These are phyloP conservation scores for Pouteria campechiana DNA, from an alignment of 179 eudicot genomes.

Conservation along the genomic window DNA sequence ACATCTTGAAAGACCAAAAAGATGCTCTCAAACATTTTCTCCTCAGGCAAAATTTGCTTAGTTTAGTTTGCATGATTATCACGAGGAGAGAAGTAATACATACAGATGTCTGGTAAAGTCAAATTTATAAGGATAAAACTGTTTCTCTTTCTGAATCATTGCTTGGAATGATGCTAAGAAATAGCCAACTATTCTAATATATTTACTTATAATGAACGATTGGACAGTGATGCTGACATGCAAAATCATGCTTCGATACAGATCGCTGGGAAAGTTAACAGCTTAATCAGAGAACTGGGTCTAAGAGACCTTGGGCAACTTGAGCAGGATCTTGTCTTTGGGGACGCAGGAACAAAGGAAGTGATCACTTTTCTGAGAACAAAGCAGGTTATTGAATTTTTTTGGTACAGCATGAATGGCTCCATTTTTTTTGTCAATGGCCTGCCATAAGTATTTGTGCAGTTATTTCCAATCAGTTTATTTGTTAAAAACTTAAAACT, in stretches of 20 bases:
- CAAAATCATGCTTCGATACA: slow-evolving; percentile 13
- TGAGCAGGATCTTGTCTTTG: slow-evolving; percentile 97
- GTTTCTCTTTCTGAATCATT: too few relatives aligned
- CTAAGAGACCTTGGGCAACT: slow-evolving; percentile 90
- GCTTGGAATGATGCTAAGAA: too few relatives aligned
- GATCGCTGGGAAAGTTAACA: slow-evolving; percentile 90
- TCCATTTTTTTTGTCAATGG: neutral
- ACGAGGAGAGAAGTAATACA: too few relatives aligned
- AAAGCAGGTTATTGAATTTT: slow-evolving; percentile 36
- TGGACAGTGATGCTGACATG: neutral
- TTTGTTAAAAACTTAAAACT: neutral
- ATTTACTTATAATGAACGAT: too few relatives aligned
- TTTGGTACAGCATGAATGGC: neutral
- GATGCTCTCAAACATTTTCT: too few relatives aligned
- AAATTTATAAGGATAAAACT: too few relatives aligned
- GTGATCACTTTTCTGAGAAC: slow-evolving; percentile 59
- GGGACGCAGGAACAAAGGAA: slow-evolving; percentile 94
- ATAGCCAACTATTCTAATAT: too few relatives aligned
- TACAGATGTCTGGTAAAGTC: too few relatives aligned
- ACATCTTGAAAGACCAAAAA: too few relatives aligned
- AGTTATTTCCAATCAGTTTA: neutral
- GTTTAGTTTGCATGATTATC: too few relatives aligned
- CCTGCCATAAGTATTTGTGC: too few relatives aligned
- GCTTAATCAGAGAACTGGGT: slow-evolving; percentile 51
- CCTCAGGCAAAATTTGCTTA: too few relatives aligned